Base-by-base conservation (phyloP, 345 rosid genomes). In the Sonneratia alba region DNA sequence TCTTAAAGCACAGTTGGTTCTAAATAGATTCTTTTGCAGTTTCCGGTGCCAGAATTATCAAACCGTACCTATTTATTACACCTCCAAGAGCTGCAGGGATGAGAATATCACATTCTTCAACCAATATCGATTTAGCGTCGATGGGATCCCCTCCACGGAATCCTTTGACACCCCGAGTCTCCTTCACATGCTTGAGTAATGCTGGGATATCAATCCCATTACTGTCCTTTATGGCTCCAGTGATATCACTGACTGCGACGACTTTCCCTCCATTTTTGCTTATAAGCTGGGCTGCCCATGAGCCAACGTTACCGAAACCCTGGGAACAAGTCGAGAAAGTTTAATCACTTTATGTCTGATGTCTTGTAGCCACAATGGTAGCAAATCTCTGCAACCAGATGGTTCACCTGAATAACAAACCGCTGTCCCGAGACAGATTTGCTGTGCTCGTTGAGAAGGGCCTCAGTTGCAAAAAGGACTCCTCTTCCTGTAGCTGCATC, bases 221-320 rank as follows among this genome's bases (percentile, higher is more conserved):
- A 76, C 78, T 76, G 85, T 92, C 92, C 83, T 86, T 92, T 70
- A 92, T 84, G 66, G 99, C 99, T 72, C 99, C 97, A 13, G 88
- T 78, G 36, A 89, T 81, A 78, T 95, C 99, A 61, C 96, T 92
- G 4, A 89, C 87, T 0, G 91, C 99, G 34, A 95, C 90, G 73
- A 95, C 75, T 77, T 83, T 90, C 72, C 99, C 99, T 43, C 99
- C 96, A 51, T 78, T 80, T 49, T 87, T 89, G 71, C 76, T 76
- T 77, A 95, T 92, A 71, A 95, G 81, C 66, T 84, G 90, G 9
- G 97, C 97, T 24, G 97, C 99, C 99, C 97, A 95, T 34, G 97
- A 89, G 47, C 99, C 99, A 6, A 95, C 97, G 82, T 95, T 95
- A 47, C 99, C 99, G 70, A 95, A 95, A 37, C 97, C 97, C 97